Percentiles rank a stretch among this genome's conserved stretches.
phyloP scores from a whole-genome alignment of 2,329 filamentous ascomycete species.

The Calonectria henricotiae region DNA sequence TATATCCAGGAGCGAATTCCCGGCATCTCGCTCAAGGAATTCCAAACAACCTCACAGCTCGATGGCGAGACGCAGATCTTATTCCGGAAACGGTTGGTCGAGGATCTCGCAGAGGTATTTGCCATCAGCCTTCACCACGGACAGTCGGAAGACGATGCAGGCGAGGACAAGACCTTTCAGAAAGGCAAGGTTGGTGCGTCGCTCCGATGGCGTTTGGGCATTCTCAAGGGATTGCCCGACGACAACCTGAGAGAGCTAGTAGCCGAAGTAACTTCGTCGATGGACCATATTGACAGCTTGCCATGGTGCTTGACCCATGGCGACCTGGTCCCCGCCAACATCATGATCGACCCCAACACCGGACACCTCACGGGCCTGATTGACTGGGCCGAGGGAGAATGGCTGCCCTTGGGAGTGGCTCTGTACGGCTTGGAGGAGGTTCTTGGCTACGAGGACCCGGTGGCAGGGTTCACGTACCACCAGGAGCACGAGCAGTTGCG shows the following conservation, averaged over 20 bases:
- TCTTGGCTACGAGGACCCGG: slow-evolving; percentile 64
- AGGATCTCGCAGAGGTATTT: slow-evolving; percentile 62
- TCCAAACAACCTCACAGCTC: slow-evolving; percentile 42
- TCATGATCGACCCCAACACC: slow-evolving; percentile 66
- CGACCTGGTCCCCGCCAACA: slow-evolving; percentile 72
- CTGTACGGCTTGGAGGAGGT: slow-evolving; percentile 76
- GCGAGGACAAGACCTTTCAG: slow-evolving; percentile 10
- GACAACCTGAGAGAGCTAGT: slow-evolving; percentile 54
- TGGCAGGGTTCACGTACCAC: slow-evolving; percentile 63
- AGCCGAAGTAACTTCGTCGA: slow-evolving; percentile 47
- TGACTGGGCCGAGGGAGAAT: slow-evolving; percentile 78
- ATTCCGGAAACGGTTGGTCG: slow-evolving; percentile 56
- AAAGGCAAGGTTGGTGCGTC: slow-evolving; percentile 61
- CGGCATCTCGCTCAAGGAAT: slow-evolving; percentile 61
- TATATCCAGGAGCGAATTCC: slow-evolving; percentile 63
- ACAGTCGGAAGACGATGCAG: background rate
- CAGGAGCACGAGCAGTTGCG: slow-evolving; percentile 63
- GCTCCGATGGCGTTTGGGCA: slow-evolving; percentile 60
- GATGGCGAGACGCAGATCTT: slow-evolving; percentile 12
- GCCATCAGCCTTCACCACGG: slow-evolving; percentile 57
- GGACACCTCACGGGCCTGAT: slow-evolving; percentile 70
- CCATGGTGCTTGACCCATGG: slow-evolving; percentile 75
- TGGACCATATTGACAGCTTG: slow-evolving; percentile 60
- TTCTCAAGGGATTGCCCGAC: slow-evolving; percentile 58
- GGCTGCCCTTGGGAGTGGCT: slow-evolving; percentile 72